Conservation (phyloP, 1,284 basidiomycete species). For the Microbotryum scabiosae region DNA sequence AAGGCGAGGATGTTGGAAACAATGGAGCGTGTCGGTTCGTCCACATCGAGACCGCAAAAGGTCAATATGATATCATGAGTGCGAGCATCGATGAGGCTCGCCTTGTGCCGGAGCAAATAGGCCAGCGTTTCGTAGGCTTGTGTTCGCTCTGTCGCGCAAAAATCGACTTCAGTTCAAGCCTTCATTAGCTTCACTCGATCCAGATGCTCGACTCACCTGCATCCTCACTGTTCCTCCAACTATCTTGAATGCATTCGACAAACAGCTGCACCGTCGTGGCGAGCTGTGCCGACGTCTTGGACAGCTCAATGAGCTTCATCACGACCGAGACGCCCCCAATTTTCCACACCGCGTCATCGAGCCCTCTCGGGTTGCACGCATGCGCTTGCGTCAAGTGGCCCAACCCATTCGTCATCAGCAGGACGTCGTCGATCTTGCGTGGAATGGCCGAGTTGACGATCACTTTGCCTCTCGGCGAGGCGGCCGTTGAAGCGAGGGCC, state of each 20-base stretch:
- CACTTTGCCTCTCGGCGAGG: conserved; percentile 4
- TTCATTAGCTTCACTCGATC: not conserved
- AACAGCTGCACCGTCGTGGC: conserved; percentile 63
- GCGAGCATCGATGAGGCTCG: conserved; percentile 63
- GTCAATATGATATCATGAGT: conserved; percentile 69
- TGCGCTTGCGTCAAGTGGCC: conserved; percentile 48
- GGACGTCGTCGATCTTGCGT: conserved; percentile 9
- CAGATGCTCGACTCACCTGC: conserved; percentile 4
- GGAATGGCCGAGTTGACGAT: conserved; percentile 27
- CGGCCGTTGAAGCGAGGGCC: not conserved
- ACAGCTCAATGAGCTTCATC: conserved; percentile 68
- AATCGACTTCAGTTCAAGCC: not conserved
- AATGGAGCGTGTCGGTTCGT: conserved; percentile 60
- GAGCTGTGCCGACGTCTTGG: conserved; percentile 64
- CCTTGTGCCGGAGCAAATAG: conserved; percentile 62
- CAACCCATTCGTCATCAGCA: conserved; percentile 14
- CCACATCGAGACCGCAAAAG: conserved; percentile 73
- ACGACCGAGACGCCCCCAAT: conserved; percentile 72
- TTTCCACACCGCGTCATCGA: conserved; percentile 72
- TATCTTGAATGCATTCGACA: conserved; percentile 65
- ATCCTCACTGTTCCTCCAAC: conserved; percentile 77
- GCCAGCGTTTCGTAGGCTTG: conserved; percentile 67
- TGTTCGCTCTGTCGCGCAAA: conserved; percentile 50
- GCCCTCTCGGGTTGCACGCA: conserved; percentile 53
- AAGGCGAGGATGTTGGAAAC: conserved; percentile 77